These are phyloP conservation scores for Debaryomycetaceae sp. DNA, from an alignment of 1,139 yeast genomes.

Conservation along the genomic window DNA sequence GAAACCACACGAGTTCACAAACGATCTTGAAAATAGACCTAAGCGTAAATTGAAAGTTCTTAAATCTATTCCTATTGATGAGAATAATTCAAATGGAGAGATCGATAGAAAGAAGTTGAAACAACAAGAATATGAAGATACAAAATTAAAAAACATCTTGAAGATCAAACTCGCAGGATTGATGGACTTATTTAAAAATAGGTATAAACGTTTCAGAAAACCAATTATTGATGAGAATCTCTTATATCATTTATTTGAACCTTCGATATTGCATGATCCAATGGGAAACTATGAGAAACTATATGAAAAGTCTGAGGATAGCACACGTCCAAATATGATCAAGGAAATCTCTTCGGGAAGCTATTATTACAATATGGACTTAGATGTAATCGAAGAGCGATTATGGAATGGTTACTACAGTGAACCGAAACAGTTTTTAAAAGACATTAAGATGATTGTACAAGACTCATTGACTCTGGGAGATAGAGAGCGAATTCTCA, in stretches of 20 bases:
- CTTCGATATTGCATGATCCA: conserved; percentile 39
- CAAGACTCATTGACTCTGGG: conserved; percentile 70
- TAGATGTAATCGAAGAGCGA: conserved; percentile 90
- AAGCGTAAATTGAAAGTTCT: conserved; percentile 41
- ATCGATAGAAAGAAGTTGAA: conserved; percentile 35
- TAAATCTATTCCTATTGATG: conserved; percentile 20
- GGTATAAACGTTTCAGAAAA: conserved; percentile 86
- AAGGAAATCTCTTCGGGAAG: conserved; percentile 72
- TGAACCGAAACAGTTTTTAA: conserved; percentile 85
- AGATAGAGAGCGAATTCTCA: conserved; percentile 80
- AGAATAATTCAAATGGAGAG: conserved; percentile 11
- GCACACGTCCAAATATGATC: conserved; percentile 60
- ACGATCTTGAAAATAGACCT: conserved; percentile 51
- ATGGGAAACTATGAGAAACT: conserved; percentile 36
- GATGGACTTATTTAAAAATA: conserved; percentile 81
- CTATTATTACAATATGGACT: conserved; percentile 79
- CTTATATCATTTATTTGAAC: conserved; percentile 75
- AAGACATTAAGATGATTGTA: conserved; percentile 80
- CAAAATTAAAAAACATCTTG: conserved; percentile 75
- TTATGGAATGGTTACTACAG: conserved; percentile 95
- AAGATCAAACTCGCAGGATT: conserved; percentile 83
- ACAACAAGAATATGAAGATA: conserved; percentile 65
- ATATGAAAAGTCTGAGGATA: conserved; percentile 58
- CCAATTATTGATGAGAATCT: conserved; percentile 80
- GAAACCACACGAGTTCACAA: conserved; percentile 62